phyloP scores from a whole-genome alignment of 2,329 filamentous ascomycete species.

The Cercospora janseana region DNA sequence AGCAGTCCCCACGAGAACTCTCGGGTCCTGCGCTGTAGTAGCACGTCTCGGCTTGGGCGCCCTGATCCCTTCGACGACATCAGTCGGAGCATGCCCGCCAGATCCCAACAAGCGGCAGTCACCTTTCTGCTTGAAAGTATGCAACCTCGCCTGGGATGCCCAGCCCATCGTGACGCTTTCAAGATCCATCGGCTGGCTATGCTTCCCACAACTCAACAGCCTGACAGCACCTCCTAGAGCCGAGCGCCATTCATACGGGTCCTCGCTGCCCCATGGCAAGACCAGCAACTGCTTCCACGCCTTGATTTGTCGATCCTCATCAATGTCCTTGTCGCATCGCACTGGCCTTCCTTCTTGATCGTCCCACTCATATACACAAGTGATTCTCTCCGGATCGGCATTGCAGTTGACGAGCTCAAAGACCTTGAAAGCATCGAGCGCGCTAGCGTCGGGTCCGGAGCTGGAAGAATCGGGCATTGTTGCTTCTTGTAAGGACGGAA shows the following conservation, averaged over 20 bases:
- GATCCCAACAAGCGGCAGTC: slow-evolving; percentile 6
- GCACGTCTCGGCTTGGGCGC: slow-evolving; percentile 4
- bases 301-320: neutral
- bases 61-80: slow-evolving; percentile 3
- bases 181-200: neutral
- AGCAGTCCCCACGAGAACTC: neutral
- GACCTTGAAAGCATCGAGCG: neutral
- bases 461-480: neutral
- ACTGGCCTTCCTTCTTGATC: neutral
- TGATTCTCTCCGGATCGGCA: slow-evolving; percentile 4
- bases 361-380: slow-evolving; percentile 8
- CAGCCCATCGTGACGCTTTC: slow-evolving; percentile 9
- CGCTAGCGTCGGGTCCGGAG: neutral
- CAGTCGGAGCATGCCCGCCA: neutral
- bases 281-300: slow-evolving; percentile 8
- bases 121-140: slow-evolving; percentile 1
- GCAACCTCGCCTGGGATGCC: slow-evolving; percentile 3
- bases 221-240: slow-evolving; percentile 1
- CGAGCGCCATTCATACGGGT: slow-evolving; percentile 2
- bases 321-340: slow-evolving; percentile 6
- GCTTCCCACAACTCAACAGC: slow-evolving; percentile 8
- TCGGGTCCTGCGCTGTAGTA: slow-evolving; percentile 1
- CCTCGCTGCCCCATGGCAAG: slow-evolving; percentile 8
- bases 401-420: slow-evolving; percentile 7
- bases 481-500: neutral